A percentile compares a stretch with the other conserved stretches of the same genome.
phyloP scores from a whole-genome alignment of 495 filamentous ascomycete species.

The Haplographium delicatum region DNA sequence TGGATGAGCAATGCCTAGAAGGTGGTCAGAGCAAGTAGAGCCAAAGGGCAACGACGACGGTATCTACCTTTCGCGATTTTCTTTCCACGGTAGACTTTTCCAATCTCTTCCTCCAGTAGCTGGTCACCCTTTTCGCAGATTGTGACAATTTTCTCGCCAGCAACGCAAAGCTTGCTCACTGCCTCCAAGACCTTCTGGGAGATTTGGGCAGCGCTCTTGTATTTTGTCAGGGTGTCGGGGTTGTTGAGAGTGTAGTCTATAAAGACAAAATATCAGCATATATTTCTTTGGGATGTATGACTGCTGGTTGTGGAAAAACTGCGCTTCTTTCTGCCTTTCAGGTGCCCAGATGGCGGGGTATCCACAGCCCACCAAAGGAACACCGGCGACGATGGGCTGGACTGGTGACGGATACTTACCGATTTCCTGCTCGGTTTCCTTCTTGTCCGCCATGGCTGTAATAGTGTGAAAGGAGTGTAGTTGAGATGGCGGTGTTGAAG shows the following conservation, averaged over 20 bases:
- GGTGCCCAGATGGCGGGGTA: constrained; percentile 23
- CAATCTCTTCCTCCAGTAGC: constrained; percentile 85
- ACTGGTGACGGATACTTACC: constrained; percentile 30
- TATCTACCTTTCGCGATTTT: constrained; percentile 76
- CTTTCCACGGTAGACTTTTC: constrained; percentile 98
- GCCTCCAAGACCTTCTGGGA: constrained; percentile 90
- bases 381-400: too few relatives aligned
- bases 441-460: constrained; percentile 27
- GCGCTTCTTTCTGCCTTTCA: background rate
- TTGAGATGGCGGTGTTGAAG: background rate
- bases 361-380: constrained; percentile 20
- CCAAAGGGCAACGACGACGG: constrained; percentile 2
- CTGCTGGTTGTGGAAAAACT: constrained; percentile 1
- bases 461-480: background rate
- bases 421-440: constrained; percentile 31
- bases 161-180: constrained; percentile 73
- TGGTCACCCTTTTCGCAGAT: constrained; percentile 95
- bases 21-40: constrained; percentile 3
- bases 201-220: constrained; percentile 92
- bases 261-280: constrained; percentile 10
- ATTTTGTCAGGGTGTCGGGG: constrained; percentile 96
- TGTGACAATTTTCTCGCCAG: constrained; percentile 85
- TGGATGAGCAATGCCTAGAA: constrained; percentile 54
- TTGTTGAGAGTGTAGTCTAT: constrained; percentile 92
- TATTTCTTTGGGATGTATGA: background rate